These are phyloP conservation scores for Epichloe brachyelytri DNA, from an alignment of 2,329 filamentous ascomycete species.

Conservation along the genomic window DNA sequence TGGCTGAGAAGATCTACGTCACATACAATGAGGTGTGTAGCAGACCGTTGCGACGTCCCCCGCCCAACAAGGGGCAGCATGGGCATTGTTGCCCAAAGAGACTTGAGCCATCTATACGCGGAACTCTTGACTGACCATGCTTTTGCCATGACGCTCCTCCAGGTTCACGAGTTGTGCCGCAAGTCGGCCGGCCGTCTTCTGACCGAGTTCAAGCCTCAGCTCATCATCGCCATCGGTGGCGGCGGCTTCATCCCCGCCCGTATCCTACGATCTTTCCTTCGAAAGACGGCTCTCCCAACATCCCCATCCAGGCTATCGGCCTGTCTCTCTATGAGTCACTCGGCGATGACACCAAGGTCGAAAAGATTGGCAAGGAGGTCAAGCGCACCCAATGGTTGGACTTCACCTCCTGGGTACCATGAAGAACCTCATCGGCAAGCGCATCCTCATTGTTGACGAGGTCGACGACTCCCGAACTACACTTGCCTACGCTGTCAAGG, in stretches of 20 bases:
- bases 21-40: slow-evolving; percentile 77
- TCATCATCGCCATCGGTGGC: slow-evolving; percentile 97
- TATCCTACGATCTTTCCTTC: slow-evolving; percentile 95
- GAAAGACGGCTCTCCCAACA: slow-evolving; percentile 78
- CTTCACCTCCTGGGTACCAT: slow-evolving; percentile 71
- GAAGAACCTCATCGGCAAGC: slow-evolving; percentile 81
- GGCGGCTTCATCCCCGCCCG: slow-evolving; percentile 95
- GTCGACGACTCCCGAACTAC: slow-evolving; percentile 93
- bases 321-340: slow-evolving; percentile 93
- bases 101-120: neutral
- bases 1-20: slow-evolving; percentile 78
- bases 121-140: neutral
- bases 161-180: slow-evolving; percentile 98
- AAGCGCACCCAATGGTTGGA: slow-evolving; percentile 98
- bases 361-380: slow-evolving; percentile 81
- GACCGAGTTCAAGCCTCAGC: slow-evolving; percentile 74
- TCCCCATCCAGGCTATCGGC: slow-evolving; percentile 97
- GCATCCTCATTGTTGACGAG: slow-evolving; percentile 86
- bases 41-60: neutral
- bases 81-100: neutral
- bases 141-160: neutral
- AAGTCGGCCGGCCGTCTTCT: slow-evolving; percentile 71
- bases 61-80: neutral
- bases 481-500: slow-evolving; percentile 83
- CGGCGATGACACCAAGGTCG: slow-evolving; percentile 38